A percentile compares a stretch with the other conserved stretches of the same genome.
Evolutionary conservation across 331 rosid genomes (phyloP).

Genomic region (Ulmus americana): DNA sequence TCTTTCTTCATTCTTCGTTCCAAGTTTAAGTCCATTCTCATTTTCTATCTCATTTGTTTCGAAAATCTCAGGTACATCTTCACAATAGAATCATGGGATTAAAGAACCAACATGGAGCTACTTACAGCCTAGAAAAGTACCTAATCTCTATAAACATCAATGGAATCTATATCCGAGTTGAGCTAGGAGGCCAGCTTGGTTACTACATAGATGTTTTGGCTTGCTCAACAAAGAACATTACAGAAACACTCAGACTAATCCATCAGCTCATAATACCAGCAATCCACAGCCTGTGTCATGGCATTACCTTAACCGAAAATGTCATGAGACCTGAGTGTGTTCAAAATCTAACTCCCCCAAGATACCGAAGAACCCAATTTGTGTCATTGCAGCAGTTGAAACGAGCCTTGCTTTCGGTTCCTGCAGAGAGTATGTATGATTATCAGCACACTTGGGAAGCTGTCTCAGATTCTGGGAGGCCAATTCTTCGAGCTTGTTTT

Average conservation of each 20-base stretch:
- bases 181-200: conserved; percentile 79
- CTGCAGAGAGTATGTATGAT: conserved; percentile 92
- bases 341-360: conserved; percentile 62
- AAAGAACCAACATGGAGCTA: conserved; percentile 76
- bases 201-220: conserved; percentile 51
- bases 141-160: conserved; percentile 69
- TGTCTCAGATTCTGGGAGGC: conserved; percentile 52
- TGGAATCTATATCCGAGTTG: conserved; percentile 80
- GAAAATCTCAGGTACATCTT: conserved; percentile 65
- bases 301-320: conserved; percentile 68
- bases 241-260: conserved; percentile 41
- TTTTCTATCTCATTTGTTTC: conserved; percentile 18
- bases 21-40: background rate
- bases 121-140: conserved; percentile 82
- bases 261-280: conserved; percentile 55
- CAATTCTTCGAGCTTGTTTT: conserved; percentile 57
- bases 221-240: conserved; percentile 45
- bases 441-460: conserved; percentile 90
- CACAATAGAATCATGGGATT: conserved; percentile 68
- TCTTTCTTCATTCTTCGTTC: background rate
- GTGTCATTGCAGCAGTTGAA: conserved; percentile 66
- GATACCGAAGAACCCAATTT: conserved; percentile 59
- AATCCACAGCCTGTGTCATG: conserved; percentile 75
- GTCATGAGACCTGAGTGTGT: conserved; percentile 86
- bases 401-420: conserved; percentile 72